Evolutionary conservation across 331 rosid genomes (phyloP).

Genomic region (Prunus yedoensis): DNA sequence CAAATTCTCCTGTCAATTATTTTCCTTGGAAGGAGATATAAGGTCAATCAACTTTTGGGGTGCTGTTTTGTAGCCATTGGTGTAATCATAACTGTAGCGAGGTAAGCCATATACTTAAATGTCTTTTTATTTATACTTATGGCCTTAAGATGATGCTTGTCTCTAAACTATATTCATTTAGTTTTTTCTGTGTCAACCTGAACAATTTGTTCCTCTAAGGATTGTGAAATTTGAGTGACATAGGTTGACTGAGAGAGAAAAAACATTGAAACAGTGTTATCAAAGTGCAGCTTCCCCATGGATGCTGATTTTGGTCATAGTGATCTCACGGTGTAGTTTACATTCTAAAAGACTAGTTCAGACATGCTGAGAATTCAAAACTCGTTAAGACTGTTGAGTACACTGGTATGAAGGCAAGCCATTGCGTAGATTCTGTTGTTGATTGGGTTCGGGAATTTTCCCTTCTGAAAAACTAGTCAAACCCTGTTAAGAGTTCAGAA

Average conservation of each 20-base stretch:
- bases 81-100: slow-evolving; percentile 73
- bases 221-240: slow-evolving; percentile 7
- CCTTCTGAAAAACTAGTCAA: not conserved
- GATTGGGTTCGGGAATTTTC: not conserved
- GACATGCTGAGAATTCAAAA: not conserved
- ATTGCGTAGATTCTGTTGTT: not conserved
- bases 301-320: not conserved
- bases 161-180: not conserved
- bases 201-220: not conserved
- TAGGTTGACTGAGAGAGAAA: not conserved
- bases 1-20: slow-evolving; percentile 78
- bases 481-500: not conserved
- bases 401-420: not conserved
- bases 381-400: not conserved
- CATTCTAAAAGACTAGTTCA: not conserved
- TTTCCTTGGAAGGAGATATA: slow-evolving; percentile 81
- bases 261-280: not conserved
- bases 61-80: slow-evolving; percentile 87
- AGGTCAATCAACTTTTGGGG: slow-evolving; percentile 72
- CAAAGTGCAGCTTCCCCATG: not conserved
- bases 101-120: slow-evolving; percentile 38
- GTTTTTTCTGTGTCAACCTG: not conserved
- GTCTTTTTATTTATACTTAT: not conserved
- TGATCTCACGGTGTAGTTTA: not conserved
- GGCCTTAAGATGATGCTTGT: not conserved